Evolutionary conservation across 2,329 filamentous ascomycete species (phyloP), one percentile per base, ranked within the genome.

Genomic region (Stachybotrys chlorohalonatus): DNA sequence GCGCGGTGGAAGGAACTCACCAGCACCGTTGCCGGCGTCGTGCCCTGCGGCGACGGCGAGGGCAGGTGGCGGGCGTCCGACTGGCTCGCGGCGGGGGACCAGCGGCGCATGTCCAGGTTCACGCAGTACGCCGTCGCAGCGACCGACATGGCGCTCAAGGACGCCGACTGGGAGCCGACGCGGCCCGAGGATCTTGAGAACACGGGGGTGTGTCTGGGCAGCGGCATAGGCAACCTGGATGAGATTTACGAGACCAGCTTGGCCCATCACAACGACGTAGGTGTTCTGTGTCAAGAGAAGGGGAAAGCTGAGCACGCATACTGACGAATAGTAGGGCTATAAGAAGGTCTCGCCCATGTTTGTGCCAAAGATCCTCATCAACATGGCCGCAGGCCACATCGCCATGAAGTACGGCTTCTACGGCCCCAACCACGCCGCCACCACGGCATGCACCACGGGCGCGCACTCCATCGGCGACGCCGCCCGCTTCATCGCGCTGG

Each of bases 401-500:
- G 93, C 93, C 31, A 97, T 99, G 85, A 88, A 85, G 62, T 85
- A 94, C 72, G 89, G 90, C 16, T 88, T 99, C 65, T 75, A 89
- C 69, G 94, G 94, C 0, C 94, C 94, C 5, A 96, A 96, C 66
- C 94, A 96, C 70, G 84, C 93, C 1, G 90, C 84, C 46, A 95
- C 93, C 0, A 99, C 94, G 11, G 94, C 94, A 55, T 99, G 94
- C 69, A 97, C 94, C 1, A 99, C 94, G 0, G 94, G 94, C 11
- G 90, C 93, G 1, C 94, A 99, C 73, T 91, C 92, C 1, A 86
- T 99, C 52, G 94, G 93, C 16, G 94, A 99, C 68, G 94, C 94
- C 6, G 86, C 89, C n/a, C 84, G 93, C 16, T 90, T 96, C 67
- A 93, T 99, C 58, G 83, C 87, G n/a, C 86, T 85, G 65, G 92